Conservation (phyloP, 176 grass and related monocot genomes). For the Echinochloa phyllopogon region DNA sequence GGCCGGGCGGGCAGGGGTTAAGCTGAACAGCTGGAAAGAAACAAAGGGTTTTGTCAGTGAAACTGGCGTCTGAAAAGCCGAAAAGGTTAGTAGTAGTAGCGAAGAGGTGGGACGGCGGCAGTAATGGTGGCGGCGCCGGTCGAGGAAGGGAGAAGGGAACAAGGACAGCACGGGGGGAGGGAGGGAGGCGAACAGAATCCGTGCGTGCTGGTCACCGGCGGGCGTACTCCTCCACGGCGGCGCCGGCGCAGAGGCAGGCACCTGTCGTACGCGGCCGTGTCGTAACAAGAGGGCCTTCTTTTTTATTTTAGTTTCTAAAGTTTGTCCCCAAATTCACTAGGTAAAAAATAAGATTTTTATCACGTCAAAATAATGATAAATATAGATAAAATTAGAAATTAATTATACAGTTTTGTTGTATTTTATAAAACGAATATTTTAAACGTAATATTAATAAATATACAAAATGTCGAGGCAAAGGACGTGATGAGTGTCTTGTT, state of each 20-base stretch:
- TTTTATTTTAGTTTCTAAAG: too few species aligned
- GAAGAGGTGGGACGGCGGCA: neutral
- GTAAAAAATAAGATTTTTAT: too few species aligned
- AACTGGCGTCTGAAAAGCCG: constrained; percentile 6
- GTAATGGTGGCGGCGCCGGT: neutral
- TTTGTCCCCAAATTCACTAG: too few species aligned
- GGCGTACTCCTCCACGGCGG: neutral
- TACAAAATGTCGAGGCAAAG: too few species aligned
- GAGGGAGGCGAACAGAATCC: neutral
- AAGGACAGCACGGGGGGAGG: neutral
- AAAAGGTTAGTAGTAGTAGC: neutral
- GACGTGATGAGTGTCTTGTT: neutral
- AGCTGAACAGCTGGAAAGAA: neutral
- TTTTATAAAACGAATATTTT: too few species aligned
- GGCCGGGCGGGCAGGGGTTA: neutral
- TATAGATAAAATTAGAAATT: too few species aligned
- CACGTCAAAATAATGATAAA: too few species aligned
- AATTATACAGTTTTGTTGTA: too few species aligned
- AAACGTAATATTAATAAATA: too few species aligned
- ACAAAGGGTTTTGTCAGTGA: neutral
- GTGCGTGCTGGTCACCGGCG: neutral
- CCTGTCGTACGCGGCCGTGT: constrained; percentile 3
- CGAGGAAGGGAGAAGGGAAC: neutral
- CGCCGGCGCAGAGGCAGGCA: neutral
- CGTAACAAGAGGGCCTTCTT: too few species aligned